These are phyloP conservation scores for Phaeotremella skinneri DNA, from an alignment of 768 basidiomycete genomes.

Conservation along the genomic window DNA sequence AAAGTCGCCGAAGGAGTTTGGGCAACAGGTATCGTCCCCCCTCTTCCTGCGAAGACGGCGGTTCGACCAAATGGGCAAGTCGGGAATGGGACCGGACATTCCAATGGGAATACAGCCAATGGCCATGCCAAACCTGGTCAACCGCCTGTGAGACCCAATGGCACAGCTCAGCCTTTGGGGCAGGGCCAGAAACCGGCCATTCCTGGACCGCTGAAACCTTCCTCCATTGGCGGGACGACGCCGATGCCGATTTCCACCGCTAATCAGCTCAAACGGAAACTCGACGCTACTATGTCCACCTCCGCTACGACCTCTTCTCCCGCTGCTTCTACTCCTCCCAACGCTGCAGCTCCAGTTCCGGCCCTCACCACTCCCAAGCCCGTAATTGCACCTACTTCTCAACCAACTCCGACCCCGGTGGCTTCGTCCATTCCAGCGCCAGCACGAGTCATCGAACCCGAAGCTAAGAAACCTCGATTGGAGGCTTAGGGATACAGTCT, in stretches of 20 bases:
- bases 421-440: not conserved
- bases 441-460: slow-evolving; percentile 13
- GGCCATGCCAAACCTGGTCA: slow-evolving; percentile 13
- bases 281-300: not conserved
- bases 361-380: not conserved
- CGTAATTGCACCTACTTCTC: not conserved
- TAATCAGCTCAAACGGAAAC: slow-evolving; percentile 1
- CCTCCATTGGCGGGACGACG: not conserved
- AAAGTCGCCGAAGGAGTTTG: slow-evolving; percentile 40
- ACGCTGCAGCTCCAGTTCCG: slow-evolving; percentile 1
- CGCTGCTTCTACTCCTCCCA: not conserved
- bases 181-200: not conserved
- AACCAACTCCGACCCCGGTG: not conserved
- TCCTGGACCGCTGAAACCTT: not conserved
- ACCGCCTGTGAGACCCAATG: slow-evolving; percentile 2
- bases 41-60: slow-evolving; percentile 20
- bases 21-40: slow-evolving; percentile 42
- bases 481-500: slow-evolving; percentile 23
- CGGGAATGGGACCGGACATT: too few relatives aligned
- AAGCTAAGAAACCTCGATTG: slow-evolving; percentile 33
- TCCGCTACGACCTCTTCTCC: slow-evolving; percentile 1
- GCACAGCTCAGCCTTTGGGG: not conserved
- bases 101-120: too few relatives aligned
- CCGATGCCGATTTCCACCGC: not conserved
- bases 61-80: slow-evolving; percentile 1